Conservation (phyloP, 225 moss, liverwort and hornwort species). For the Takakia lepidozioides region DNA sequence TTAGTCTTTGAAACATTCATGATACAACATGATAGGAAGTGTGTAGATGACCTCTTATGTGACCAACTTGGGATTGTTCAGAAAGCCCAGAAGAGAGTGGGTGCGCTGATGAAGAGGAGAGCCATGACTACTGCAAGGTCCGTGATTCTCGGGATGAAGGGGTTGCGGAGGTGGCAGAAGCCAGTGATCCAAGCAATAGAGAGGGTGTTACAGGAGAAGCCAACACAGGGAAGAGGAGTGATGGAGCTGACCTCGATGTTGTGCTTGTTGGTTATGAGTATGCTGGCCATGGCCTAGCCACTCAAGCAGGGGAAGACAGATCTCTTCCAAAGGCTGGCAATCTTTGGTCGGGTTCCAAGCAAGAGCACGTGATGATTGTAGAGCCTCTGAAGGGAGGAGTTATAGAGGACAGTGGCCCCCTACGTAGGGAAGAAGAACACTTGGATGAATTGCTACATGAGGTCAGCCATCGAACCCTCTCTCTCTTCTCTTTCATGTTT, state of each 20-base stretch:
- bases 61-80: no score
- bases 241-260: conserved; percentile 9
- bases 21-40: no score
- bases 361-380: conserved; percentile 51
- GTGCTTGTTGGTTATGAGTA: conserved; percentile 13
- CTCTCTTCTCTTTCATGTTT: no score
- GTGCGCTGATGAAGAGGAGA: no score
- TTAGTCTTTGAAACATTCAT: no score
- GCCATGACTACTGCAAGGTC: no score
- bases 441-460: conserved; percentile 43
- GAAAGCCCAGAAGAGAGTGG: no score
- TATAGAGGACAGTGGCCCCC: conserved; percentile 7
- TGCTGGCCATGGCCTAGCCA: conserved; percentile 9
- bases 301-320: conserved; percentile 12
- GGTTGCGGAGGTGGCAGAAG: no score
- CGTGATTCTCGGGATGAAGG: no score
- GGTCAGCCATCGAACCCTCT: conserved; percentile 8
- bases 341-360: conserved; percentile 27
- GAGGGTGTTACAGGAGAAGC: no score
- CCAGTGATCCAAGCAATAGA: no score
- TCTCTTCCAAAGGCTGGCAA: conserved; percentile 14
- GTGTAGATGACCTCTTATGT: no score
- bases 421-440: conserved; percentile 13
- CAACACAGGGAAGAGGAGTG: conserved; percentile 1
- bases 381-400: neutral